Conservation (phyloP, 2,329 filamentous ascomycete species). For the Curvularia spicifera region DNA sequence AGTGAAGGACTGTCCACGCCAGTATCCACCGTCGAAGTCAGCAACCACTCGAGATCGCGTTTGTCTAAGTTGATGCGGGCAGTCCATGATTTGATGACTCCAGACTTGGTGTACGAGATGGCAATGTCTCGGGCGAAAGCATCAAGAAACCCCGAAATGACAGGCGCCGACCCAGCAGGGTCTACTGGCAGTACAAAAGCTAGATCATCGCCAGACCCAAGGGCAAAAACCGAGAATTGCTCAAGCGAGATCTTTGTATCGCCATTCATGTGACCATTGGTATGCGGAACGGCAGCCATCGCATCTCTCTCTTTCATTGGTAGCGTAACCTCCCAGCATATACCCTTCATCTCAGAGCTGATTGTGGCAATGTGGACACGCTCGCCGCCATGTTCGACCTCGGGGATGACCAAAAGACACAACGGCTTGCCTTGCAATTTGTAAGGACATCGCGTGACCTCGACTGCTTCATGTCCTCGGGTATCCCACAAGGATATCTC, state of each 20-base stretch:
- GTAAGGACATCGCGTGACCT: conserved; percentile 67
- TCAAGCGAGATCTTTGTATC: conserved; percentile 56
- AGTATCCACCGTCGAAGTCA: conserved; percentile 82
- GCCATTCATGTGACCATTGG: conserved; percentile 42
- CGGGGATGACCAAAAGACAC: conserved; percentile 78
- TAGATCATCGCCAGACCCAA: conserved; percentile 63
- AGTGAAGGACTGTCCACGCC: conserved; percentile 74
- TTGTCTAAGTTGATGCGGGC: conserved; percentile 70
- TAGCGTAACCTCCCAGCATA: conserved; percentile 79
- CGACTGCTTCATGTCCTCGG: conserved; percentile 62
- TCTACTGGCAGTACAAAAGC: conserved; percentile 78
- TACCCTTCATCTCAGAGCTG: conserved; percentile 75
- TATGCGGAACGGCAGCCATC: conserved; percentile 26
- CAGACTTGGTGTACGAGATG: conserved; percentile 79
- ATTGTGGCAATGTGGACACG: conserved; percentile 77
- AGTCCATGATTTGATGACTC: conserved; percentile 83
- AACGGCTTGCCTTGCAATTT: conserved; percentile 72
- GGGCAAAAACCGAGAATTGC: conserved; percentile 74
- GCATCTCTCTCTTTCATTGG: conserved; percentile 54
- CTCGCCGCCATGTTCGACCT: conserved; percentile 61
- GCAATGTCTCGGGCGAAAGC: conserved; percentile 86
- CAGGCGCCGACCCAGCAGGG: conserved; percentile 75
- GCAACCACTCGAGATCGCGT: conserved; percentile 77
- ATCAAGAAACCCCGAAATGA: conserved; percentile 80
- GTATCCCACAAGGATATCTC: conserved; percentile 82